phyloP scores from a whole-genome alignment of 495 filamentous ascomycete species.

The Aspergillus homomorphus region DNA sequence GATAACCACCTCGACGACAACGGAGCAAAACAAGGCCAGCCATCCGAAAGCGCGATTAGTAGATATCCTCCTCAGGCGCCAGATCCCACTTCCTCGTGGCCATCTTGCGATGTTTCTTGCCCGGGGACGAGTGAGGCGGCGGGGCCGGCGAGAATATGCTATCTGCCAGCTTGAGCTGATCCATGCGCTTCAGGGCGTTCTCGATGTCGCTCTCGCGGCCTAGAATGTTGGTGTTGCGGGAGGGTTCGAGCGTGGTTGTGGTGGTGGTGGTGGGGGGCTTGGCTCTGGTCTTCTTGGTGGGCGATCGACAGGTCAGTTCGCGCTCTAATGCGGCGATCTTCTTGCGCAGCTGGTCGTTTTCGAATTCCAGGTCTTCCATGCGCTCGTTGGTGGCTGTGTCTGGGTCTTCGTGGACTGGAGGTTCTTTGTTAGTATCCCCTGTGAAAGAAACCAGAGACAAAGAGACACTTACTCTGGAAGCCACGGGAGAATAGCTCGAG shows the following conservation, averaged over 20 bases:
- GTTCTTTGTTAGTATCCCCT: slow-evolving; percentile 10
- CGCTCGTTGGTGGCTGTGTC: slow-evolving; percentile 30
- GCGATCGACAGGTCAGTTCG: slow-evolving; percentile 44
- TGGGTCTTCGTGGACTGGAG: slow-evolving; percentile 49
- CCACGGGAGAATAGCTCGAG: slow-evolving; percentile 77
- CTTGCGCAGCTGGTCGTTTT: slow-evolving; percentile 47
- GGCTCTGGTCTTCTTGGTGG: slow-evolving; percentile 41
- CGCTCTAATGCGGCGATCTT: slow-evolving; percentile 47
- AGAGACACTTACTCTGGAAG: slow-evolving; percentile 50
- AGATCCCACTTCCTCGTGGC: slow-evolving; percentile 56
- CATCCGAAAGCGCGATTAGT: not conserved
- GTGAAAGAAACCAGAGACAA: not conserved
- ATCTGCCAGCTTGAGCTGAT: slow-evolving; percentile 42
- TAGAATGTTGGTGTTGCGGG: slow-evolving; percentile 27
- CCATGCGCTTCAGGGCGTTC: slow-evolving; percentile 42
- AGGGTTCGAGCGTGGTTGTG: slow-evolving; percentile 21
- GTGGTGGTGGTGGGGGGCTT: slow-evolving; percentile 16
- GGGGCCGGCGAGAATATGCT: slow-evolving; percentile 35
- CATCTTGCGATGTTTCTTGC: slow-evolving; percentile 52
- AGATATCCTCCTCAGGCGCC: slow-evolving; percentile 52
- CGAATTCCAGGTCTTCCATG: slow-evolving; percentile 43
- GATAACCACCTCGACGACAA: too few relatives aligned
- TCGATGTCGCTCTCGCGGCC: slow-evolving; percentile 46
- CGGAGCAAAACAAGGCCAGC: not conserved
- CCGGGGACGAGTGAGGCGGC: slow-evolving; percentile 26